Evolutionary conservation across 257 asterid genomes (phyloP).

Genomic region (Gynochthodes officinalis): DNA sequence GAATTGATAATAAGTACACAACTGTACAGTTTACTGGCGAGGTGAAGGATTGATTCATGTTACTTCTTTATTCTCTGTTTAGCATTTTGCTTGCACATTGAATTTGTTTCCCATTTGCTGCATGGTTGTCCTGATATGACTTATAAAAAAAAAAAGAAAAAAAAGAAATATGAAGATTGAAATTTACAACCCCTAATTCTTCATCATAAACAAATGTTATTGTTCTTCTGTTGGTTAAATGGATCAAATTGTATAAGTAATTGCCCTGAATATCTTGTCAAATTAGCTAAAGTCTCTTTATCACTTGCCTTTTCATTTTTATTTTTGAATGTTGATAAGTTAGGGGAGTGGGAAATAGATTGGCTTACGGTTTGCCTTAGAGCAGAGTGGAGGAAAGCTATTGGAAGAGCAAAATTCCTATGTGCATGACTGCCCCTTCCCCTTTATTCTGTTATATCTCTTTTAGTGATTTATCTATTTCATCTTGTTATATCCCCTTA

Average conservation of each 20-base stretch:
- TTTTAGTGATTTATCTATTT: no score
- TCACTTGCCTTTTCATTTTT: neutral
- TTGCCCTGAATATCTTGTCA: neutral
- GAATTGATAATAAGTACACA: slow-evolving; percentile 92
- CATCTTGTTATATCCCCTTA: no score
- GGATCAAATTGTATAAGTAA: neutral
- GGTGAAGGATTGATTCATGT: slow-evolving; percentile 40
- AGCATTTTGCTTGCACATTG: neutral
- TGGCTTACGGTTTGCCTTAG: no score
- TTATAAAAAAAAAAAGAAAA: no score
- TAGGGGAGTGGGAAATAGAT: no score
- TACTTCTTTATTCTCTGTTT: slow-evolving; percentile 4
- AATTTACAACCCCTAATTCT: neutral
- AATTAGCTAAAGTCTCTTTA: neutral
- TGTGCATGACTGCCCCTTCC: no score
- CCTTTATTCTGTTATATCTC: no score
- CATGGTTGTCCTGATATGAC: neutral
- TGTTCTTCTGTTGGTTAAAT: no score
- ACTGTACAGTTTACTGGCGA: slow-evolving; percentile 98
- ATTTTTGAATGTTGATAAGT: neutral
- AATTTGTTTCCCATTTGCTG: neutral
- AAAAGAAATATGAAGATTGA: neutral
- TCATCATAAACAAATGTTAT: no score
- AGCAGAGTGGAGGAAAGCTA: no score
- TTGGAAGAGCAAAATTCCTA: no score